A percentile compares a stretch with the other conserved stretches of the same genome.
phyloP scores from a whole-genome alignment of 179 eudicot genomes.

The Corrigiola litoralis region DNA sequence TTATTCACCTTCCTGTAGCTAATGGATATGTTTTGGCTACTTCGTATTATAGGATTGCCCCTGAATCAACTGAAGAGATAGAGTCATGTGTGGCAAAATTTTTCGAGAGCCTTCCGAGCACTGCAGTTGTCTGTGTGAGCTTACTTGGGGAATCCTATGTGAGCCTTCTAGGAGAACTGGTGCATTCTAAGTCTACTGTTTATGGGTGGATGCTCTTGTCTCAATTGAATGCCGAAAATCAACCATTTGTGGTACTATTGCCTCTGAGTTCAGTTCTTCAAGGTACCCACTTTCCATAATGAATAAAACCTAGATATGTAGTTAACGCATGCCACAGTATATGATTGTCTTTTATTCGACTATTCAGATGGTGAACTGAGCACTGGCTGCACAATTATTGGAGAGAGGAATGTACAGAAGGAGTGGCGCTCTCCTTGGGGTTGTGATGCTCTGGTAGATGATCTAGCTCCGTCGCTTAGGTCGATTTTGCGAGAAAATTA shows the following conservation, averaged over 20 bases:
- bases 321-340: background rate
- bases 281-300: slow-evolving; percentile 42
- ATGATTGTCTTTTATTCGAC: slow-evolving; percentile 1
- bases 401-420: slow-evolving; percentile 29
- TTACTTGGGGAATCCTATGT: slow-evolving; percentile 53
- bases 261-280: slow-evolving; percentile 50
- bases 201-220: slow-evolving; percentile 64
- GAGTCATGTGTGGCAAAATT: slow-evolving; percentile 39
- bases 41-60: slow-evolving; percentile 44
- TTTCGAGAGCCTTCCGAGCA: slow-evolving; percentile 54
- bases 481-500: slow-evolving; percentile 59
- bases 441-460: slow-evolving; percentile 58
- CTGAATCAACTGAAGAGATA: slow-evolving; percentile 46
- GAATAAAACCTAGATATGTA: slow-evolving; percentile 11
- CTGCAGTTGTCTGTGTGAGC: slow-evolving; percentile 64
- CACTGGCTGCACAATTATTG: slow-evolving; percentile 31
- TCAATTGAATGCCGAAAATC: slow-evolving; percentile 50
- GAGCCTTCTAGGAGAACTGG: slow-evolving; percentile 46
- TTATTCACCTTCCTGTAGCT: background rate
- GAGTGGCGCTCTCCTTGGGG: slow-evolving; percentile 80
- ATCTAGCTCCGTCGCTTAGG: slow-evolving; percentile 65
- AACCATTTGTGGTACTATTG: slow-evolving; percentile 52
- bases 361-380: slow-evolving; percentile 34
- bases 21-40: slow-evolving; percentile 5
- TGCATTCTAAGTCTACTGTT: slow-evolving; percentile 26